phyloP scores from a whole-genome alignment of 345 rosid genomes.

The Gossypium anomalum region DNA sequence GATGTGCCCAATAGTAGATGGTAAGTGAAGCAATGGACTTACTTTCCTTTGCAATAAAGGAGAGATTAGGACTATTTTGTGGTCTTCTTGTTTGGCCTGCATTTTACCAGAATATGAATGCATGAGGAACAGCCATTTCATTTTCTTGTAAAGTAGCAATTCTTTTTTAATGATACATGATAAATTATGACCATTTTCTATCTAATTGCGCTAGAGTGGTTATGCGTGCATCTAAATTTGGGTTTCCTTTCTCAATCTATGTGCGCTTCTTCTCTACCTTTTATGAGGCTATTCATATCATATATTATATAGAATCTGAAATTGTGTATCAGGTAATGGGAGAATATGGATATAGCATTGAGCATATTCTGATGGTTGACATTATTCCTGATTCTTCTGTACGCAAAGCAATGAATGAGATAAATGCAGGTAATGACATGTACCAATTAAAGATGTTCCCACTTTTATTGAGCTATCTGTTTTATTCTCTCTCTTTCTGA shows the following conservation, averaged over 20 bases:
- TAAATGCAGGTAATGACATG: constrained; percentile 72
- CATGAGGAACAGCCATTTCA: background rate
- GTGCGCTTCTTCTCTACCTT: background rate
- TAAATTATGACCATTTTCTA: background rate
- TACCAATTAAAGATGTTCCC: background rate
- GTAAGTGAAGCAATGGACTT: background rate
- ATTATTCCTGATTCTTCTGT: constrained; percentile 85
- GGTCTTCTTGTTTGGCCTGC: constrained; percentile 4
- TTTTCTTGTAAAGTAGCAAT: background rate
- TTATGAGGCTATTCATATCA: background rate
- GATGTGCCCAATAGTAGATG: background rate
- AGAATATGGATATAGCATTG: constrained; percentile 91
- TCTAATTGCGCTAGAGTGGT: background rate
- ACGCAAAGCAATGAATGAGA: constrained; percentile 99
- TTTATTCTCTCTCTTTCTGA: background rate
- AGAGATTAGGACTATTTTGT: background rate
- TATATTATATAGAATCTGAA: constrained; percentile 4
- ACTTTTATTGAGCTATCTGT: background rate
- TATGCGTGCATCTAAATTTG: background rate
- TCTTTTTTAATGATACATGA: background rate
- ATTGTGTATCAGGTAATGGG: constrained; percentile 68
- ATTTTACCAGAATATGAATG: background rate
- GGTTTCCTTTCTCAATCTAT: background rate
- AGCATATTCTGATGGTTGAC: constrained; percentile 97
- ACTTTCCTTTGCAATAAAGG: background rate